phyloP scores from a whole-genome alignment of 352 stramenopile genomes.

The Phytophthora gonapodyides region DNA sequence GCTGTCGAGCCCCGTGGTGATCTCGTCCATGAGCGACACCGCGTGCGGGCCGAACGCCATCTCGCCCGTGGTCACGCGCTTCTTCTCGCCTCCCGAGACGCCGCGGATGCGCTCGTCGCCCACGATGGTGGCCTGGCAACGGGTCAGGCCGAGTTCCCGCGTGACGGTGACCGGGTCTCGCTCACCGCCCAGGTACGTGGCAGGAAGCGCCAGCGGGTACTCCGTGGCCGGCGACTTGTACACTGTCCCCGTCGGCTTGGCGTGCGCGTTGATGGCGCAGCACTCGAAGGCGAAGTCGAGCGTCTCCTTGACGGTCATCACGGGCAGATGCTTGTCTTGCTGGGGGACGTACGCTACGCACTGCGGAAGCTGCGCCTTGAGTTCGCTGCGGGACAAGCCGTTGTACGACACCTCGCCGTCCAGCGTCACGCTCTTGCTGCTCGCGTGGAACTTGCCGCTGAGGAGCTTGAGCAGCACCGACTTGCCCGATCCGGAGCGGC shows the following conservation, averaged over 20 bases:
- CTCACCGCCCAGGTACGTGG: slow-evolving; percentile 45
- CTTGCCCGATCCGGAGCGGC: slow-evolving; percentile 53
- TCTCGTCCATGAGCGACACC: slow-evolving; percentile 55
- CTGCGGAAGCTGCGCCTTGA: slow-evolving; percentile 43
- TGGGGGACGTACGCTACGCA: slow-evolving; percentile 53
- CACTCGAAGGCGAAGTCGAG: slow-evolving; percentile 92
- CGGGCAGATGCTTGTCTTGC: slow-evolving; percentile 80
- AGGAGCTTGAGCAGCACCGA: slow-evolving; percentile 55
- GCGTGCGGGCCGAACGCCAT: slow-evolving; percentile 79
- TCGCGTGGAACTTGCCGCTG: slow-evolving; percentile 34
- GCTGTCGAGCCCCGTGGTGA: slow-evolving; percentile 54
- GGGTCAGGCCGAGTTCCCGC: slow-evolving; percentile 46
- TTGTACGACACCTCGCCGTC: slow-evolving; percentile 54
- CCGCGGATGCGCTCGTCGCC: slow-evolving; percentile 57
- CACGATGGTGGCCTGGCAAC: slow-evolving; percentile 60
- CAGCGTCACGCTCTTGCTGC: slow-evolving; percentile 23
- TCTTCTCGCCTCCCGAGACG: slow-evolving; percentile 90
- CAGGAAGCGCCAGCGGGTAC: slow-evolving; percentile 31
- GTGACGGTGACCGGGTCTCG: slow-evolving; percentile 30
- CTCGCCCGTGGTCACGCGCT: slow-evolving; percentile 89
- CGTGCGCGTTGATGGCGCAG: slow-evolving; percentile 41
- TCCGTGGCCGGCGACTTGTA: slow-evolving; percentile 32
- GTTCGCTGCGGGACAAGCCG: slow-evolving; percentile 31
- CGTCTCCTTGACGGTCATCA: slow-evolving; percentile 93
- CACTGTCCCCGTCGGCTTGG: slow-evolving; percentile 20